A percentile compares a stretch with the other conserved stretches of the same genome.
phyloP scores from a whole-genome alignment of 192 early-diverging fungal species.

The Linnemannia zychae region DNA sequence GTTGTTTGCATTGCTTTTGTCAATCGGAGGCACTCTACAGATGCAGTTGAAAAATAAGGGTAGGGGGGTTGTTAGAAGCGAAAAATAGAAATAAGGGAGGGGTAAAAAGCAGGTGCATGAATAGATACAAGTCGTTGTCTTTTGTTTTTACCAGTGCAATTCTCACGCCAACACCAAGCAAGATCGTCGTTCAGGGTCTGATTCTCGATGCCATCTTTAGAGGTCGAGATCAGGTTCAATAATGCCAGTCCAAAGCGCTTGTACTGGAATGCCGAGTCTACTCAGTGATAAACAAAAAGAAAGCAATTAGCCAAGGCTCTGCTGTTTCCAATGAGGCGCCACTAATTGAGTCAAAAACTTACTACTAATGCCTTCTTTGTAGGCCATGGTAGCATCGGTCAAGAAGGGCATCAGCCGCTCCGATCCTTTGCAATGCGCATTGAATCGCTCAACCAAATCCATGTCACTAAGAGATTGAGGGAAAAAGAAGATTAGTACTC shows the following conservation, averaged over 20 bases:
- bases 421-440: slow-evolving; percentile 52
- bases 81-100: not conserved
- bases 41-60: not conserved
- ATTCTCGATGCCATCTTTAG: slow-evolving; percentile 46
- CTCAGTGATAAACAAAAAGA: not conserved
- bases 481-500: not conserved
- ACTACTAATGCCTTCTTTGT: slow-evolving; percentile 55
- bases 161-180: slow-evolving; percentile 63
- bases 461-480: slow-evolving; percentile 34
- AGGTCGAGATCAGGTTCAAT: slow-evolving; percentile 52
- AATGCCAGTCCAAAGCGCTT: slow-evolving; percentile 53
- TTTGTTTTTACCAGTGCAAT: slow-evolving; percentile 48
- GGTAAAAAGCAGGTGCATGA: not conserved
- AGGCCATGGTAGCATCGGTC: slow-evolving; percentile 47
- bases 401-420: slow-evolving; percentile 58
- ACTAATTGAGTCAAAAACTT: not conserved
- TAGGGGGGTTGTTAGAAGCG: not conserved
- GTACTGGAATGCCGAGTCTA: slow-evolving; percentile 55
- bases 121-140: not conserved
- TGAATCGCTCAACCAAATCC: slow-evolving; percentile 54
- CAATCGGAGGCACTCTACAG: slow-evolving; percentile 50
- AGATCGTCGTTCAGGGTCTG: slow-evolving; percentile 54
- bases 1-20: slow-evolving; percentile 60
- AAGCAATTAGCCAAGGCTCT: not conserved
- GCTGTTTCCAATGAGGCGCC: not conserved